Base-by-base conservation (phyloP, 2,329 filamentous ascomycete species). In the Xylaria sp. region DNA sequence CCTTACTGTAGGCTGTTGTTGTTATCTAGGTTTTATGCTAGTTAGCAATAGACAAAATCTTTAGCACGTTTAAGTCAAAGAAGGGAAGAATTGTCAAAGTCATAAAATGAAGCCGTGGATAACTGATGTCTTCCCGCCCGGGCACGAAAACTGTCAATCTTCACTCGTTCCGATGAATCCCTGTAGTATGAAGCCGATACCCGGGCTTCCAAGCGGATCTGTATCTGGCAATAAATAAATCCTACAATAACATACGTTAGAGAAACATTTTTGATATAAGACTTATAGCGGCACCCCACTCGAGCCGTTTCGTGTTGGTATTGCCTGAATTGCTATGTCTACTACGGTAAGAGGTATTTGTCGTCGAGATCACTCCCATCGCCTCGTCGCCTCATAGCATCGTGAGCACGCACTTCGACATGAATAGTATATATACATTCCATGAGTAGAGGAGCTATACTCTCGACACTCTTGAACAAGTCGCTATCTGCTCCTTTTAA, bases 401-500 rank as follows among this genome's bases (percentile, higher is more conserved):
- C n/a, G 15, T 50, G 9, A 51, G 10, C 7, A 18, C 25, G 15
- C 25, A 44, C 18, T 4, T 20, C n/a, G n/a, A 44, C 18, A n/a
- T 46, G 52, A 46, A 34, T 34, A 44, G n/a, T 44, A 48, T 37
- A 55, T n/a, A 55, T 39, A 65, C 34, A 55, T 23, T 25, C 13
- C 20, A 60, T 15, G 25, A 48, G 18, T 37, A 28, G 12, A 28
- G 39, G 31, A 39, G 31, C 25, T 50, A 34, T 10, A 37, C 51
- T 55, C 57, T 37, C 34, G 20, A 34, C 57, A 41, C 44, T 52
- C 23, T 37, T 13, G 31, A 52, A 52, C 20, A 31, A 67, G 15
- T 55, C 8, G 10, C 34, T 61, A 50, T 64, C 31, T 58, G 31
- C 64, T 58, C 39, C 61, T 12, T 25, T 25, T 57, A 23, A 51